Evolutionary conservation across 2,329 filamentous ascomycete species (phyloP).

Genomic region (Conoideocrella luteorostrata): DNA sequence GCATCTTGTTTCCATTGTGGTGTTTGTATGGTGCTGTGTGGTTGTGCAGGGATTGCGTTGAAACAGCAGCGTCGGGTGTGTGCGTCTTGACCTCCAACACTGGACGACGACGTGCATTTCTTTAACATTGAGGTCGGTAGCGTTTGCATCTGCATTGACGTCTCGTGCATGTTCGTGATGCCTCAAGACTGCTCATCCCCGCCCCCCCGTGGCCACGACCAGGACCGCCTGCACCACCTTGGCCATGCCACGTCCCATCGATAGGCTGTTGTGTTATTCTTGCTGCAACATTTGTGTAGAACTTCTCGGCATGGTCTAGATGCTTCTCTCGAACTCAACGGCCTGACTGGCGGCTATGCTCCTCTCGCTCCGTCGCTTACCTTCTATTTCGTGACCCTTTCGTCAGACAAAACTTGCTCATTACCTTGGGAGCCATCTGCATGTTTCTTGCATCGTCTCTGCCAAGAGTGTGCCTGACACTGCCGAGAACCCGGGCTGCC

Average conservation of each 20-base stretch:
- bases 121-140: too few relatives aligned
- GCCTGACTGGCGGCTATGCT: too few relatives aligned
- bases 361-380: too few relatives aligned
- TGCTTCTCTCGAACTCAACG: neutral
- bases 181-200: neutral
- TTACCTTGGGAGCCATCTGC: too few relatives aligned
- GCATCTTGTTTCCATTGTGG: neutral
- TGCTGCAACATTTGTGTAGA: neutral
- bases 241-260: neutral
- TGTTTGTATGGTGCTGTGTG: neutral
- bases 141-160: too few relatives aligned
- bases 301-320: too few relatives aligned
- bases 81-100: slow-evolving; percentile 1
- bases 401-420: too few relatives aligned
- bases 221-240: neutral
- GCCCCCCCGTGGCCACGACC: neutral
- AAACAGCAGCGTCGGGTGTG: slow-evolving; percentile 5
- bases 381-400: too few relatives aligned
- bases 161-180: neutral
- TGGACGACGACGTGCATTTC: too few relatives aligned
- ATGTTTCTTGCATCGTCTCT: too few relatives aligned
- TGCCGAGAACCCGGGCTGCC: neutral
- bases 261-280: neutral
- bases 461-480: neutral
- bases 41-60: slow-evolving; percentile 3